Evolutionary conservation across 148 eudicot species (phyloP).

Genomic region (Drosera capensis): DNA sequence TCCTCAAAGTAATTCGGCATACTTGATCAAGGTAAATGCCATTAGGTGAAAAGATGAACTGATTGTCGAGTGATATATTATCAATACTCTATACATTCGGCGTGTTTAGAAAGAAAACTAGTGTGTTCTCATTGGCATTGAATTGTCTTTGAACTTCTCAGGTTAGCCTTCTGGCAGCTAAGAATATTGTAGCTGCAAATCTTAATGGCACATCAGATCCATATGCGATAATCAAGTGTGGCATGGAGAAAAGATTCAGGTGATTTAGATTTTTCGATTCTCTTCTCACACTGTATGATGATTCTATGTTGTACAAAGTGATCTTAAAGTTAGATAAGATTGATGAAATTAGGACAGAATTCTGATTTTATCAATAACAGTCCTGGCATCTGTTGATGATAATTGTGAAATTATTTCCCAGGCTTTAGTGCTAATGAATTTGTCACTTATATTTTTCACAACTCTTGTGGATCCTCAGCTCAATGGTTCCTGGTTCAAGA

Average conservation of each 20-base stretch:
- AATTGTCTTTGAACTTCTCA: constrained; percentile 9
- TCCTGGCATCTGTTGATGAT: no score
- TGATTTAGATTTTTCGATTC: constrained; percentile 12
- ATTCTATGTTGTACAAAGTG: no score
- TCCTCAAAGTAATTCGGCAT: constrained; percentile 32
- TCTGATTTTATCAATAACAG: no score
- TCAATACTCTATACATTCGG: background rate
- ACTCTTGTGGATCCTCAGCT: constrained; percentile 43
- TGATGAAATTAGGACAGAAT: no score
- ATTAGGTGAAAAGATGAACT: background rate
- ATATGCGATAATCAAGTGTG: constrained; percentile 83
- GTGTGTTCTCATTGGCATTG: background rate
- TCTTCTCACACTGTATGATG: no score
- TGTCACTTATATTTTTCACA: no score
- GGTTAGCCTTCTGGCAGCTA: constrained; percentile 84
- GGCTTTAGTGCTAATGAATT: no score
- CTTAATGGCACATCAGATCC: constrained; percentile 95
- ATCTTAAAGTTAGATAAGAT: no score
- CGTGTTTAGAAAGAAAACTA: background rate
- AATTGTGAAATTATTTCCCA: no score
- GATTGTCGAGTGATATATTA: background rate
- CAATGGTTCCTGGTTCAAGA: constrained; percentile 96
- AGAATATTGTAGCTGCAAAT: constrained; percentile 73
- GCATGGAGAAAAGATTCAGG: constrained; percentile 90
- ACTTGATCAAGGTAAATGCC: constrained; percentile 52